A percentile compares a stretch with the other conserved stretches of the same genome.
Evolutionary conservation across 257 asterid genomes (phyloP).

Genomic region (Cordia subcordata): DNA sequence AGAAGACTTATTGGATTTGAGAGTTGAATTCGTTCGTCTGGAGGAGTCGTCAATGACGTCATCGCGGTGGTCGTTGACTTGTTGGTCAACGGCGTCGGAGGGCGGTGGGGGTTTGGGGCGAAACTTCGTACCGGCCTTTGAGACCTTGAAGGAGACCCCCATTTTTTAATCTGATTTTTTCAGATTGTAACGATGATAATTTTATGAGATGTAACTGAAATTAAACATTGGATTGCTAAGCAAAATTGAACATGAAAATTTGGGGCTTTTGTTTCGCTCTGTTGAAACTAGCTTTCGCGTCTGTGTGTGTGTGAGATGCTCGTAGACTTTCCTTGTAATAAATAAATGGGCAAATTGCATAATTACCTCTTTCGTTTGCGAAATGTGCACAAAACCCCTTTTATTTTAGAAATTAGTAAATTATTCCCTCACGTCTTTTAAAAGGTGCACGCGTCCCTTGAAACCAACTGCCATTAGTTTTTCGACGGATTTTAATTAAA

Average conservation of each 20-base stretch:
- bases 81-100: constrained; percentile 24
- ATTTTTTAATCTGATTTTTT: constrained; percentile 14
- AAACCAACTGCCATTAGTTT: no score
- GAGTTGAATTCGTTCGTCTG: constrained; percentile 18
- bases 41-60: constrained; percentile 20
- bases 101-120: constrained; percentile 35
- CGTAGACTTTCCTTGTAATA: no score
- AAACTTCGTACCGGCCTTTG: constrained; percentile 67
- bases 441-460: no score
- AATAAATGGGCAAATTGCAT: no score
- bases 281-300: no score
- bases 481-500: no score
- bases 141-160: constrained; percentile 94
- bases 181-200: no score
- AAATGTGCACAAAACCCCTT: no score
- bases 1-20: constrained; percentile 18
- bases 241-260: not conserved
- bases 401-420: no score
- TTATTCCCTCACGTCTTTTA: no score
- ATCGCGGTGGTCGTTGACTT: constrained; percentile 24
- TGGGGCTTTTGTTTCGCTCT: not conserved
- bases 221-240: not conserved
- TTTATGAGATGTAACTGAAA: not conserved
- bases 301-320: no score
- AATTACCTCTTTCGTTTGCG: no score